Evolutionary conservation across 305 asterid species (phyloP).

Genomic region (Nicotiana rustica): DNA sequence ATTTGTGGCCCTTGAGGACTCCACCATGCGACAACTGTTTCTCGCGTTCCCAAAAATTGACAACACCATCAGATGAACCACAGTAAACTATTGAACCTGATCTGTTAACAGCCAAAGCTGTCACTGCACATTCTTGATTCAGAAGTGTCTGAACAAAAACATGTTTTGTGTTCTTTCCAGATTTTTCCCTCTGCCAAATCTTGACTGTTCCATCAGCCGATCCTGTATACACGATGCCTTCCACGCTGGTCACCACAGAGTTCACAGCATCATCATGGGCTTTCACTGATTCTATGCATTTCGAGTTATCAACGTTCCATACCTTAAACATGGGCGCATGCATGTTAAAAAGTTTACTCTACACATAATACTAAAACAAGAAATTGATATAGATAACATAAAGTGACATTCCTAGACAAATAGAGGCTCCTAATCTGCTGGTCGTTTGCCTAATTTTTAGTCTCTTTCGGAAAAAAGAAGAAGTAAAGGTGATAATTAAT

Average conservation of each 20-base stretch:
- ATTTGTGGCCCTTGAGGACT: slow-evolving; percentile 59
- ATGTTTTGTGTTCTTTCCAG: slow-evolving; percentile 47
- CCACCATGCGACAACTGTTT: slow-evolving; percentile 59
- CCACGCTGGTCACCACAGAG: slow-evolving; percentile 51
- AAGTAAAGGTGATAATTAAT: neutral
- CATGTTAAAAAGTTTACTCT: neutral
- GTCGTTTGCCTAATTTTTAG: no score
- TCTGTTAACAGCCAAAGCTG: slow-evolving; percentile 59
- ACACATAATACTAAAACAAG: neutral
- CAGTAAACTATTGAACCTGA: slow-evolving; percentile 57
- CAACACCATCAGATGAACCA: slow-evolving; percentile 71
- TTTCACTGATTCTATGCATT: slow-evolving; percentile 64
- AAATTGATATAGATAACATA: neutral
- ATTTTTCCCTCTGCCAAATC: slow-evolving; percentile 55
- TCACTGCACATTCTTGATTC: slow-evolving; percentile 64
- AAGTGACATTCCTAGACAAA: no score
- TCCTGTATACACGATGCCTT: slow-evolving; percentile 62
- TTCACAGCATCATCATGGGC: slow-evolving; percentile 82
- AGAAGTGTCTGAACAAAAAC: slow-evolving; percentile 44
- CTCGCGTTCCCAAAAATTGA: slow-evolving; percentile 62
- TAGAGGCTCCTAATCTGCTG: no score
- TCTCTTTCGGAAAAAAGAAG: no score
- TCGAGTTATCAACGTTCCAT: slow-evolving; percentile 54
- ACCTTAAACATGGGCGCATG: slow-evolving; percentile 38
- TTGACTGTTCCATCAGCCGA: slow-evolving; percentile 74